A percentile compares a stretch with the other conserved stretches of the same genome.
These are phyloP conservation scores for Hemileccinum impolitum DNA, from an alignment of 768 basidiomycete genomes.

Conservation along the genomic window DNA sequence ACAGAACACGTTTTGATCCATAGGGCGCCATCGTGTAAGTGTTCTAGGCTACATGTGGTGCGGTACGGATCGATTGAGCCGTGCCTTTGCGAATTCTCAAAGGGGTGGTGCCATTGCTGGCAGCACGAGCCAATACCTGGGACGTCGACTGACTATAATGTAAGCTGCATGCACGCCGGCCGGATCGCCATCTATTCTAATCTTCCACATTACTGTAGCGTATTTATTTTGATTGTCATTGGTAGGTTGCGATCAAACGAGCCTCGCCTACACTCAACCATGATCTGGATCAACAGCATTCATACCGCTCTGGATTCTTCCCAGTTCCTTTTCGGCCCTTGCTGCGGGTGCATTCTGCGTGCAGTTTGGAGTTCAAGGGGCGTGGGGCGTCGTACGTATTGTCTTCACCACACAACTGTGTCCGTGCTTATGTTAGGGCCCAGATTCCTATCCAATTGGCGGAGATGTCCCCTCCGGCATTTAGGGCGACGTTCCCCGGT, in stretches of 20 bases:
- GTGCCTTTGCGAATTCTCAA: conserved; percentile 2
- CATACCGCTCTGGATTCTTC: conserved; percentile 85
- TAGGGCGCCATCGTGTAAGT: conserved; percentile 46
- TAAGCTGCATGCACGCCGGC: neutral
- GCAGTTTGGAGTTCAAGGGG: conserved; percentile 87
- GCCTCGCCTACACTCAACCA: neutral
- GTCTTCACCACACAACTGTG: neutral
- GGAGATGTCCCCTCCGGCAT: conserved; percentile 86
- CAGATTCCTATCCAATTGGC: conserved; percentile 73
- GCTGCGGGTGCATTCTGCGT: conserved; percentile 84
- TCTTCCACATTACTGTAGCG: conserved; percentile 1
- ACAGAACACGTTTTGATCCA: neutral
- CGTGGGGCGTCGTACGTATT: conserved; percentile 76
- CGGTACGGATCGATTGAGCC: neutral
- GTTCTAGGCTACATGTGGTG: conserved; percentile 5
- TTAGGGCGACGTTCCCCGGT: conserved; percentile 86
- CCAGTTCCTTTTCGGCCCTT: conserved; percentile 61
- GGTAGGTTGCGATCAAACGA: conserved; percentile 11
- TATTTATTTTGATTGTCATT: conserved; percentile 27
- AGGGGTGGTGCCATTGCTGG: conserved; percentile 74
- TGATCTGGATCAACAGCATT: conserved; percentile 32
- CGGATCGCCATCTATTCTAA: neutral
- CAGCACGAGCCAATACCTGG: conserved; percentile 68
- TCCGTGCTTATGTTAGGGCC: neutral
- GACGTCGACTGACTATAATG: conserved; percentile 80